Percentiles rank a stretch among this genome's conserved stretches.
These are phyloP conservation scores for Sporothrix sp. DNA, from an alignment of 2,329 filamentous ascomycete species.

Conservation along the genomic window DNA sequence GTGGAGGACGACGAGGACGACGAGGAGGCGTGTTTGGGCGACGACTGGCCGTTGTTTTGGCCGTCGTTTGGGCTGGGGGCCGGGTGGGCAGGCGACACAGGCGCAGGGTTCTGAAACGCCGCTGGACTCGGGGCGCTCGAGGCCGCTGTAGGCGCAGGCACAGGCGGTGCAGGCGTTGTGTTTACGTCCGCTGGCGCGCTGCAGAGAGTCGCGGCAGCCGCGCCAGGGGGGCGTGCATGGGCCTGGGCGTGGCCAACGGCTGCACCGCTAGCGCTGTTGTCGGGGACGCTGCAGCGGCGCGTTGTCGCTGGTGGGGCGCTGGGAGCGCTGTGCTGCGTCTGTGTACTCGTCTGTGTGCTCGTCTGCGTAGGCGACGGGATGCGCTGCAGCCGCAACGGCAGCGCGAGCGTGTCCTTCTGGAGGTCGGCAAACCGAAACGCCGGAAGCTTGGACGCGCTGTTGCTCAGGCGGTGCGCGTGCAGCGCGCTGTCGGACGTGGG, in stretches of 20 bases:
- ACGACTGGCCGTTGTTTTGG: not conserved
- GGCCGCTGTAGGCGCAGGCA: not conserved
- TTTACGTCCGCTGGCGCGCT: too few species aligned
- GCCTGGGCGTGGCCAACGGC: not conserved
- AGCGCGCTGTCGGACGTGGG: conserved; percentile 21
- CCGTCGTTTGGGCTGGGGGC: not conserved
- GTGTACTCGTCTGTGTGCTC: not conserved
- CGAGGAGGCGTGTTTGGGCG: conserved; percentile 8
- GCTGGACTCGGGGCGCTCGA: conserved; percentile 2
- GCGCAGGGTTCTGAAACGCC: conserved; percentile 12
- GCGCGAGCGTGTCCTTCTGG: conserved; percentile 27
- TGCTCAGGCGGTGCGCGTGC: conserved; percentile 42
- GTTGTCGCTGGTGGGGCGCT: conserved; percentile 4
- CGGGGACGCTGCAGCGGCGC: conserved; percentile 5
- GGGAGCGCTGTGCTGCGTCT: not conserved
- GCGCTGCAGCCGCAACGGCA: conserved; percentile 27
- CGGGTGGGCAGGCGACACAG: not conserved
- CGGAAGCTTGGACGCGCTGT: conserved; percentile 47
- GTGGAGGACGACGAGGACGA: conserved; percentile 11
- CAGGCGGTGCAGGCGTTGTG: conserved; percentile 1
- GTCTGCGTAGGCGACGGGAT: conserved; percentile 30
- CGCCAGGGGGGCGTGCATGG: not conserved
- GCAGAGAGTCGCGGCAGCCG: not conserved
- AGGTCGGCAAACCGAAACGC: conserved; percentile 45
- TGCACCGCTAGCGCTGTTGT: not conserved